Percentiles rank a stretch among this genome's conserved stretches.
These are phyloP conservation scores for Trichoderma harzianum DNA, from an alignment of 2,329 filamentous ascomycete genomes.

Conservation along the genomic window DNA sequence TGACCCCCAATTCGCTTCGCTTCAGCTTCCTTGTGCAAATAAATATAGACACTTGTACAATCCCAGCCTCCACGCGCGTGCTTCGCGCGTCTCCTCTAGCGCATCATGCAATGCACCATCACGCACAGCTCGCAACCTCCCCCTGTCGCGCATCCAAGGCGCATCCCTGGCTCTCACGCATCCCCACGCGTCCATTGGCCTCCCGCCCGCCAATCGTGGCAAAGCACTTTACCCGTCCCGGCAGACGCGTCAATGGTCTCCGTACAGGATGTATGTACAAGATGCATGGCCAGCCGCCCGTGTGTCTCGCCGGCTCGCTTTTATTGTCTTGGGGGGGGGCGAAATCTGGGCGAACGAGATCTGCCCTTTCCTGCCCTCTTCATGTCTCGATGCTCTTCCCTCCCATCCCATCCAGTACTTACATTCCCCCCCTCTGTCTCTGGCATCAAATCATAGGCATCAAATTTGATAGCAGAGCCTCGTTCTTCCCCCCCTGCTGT, in stretches of 20 bases:
- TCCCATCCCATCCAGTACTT: too few relatives aligned
- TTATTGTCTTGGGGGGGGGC: not conserved
- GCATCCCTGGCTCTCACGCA: slow-evolving; percentile 3
- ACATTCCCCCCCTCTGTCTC: not conserved
- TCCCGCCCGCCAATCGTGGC: not conserved
- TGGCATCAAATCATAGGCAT: not conserved
- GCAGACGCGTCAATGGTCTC: not conserved
- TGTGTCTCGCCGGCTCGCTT: not conserved
- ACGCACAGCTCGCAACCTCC: not conserved
- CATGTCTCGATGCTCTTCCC: not conserved
- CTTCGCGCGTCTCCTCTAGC: not conserved
- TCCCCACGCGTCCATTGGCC: slow-evolving; percentile 16
- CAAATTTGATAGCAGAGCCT: not conserved
- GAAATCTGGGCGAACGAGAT: not conserved
- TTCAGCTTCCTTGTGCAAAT: not conserved
- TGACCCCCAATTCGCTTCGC: not conserved
- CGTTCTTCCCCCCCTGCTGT: not conserved
- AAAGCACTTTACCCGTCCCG: not conserved
- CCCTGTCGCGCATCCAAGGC: slow-evolving; percentile 5
- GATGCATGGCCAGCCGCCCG: not conserved
- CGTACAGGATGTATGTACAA: not conserved
- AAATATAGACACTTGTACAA: not conserved
- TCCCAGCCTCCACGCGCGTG: not conserved
- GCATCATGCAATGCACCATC: not conserved
- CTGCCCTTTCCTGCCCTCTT: not conserved